phyloP scores from a whole-genome alignment of 2,329 filamentous ascomycete genomes.

The Microascus cirrosus region DNA sequence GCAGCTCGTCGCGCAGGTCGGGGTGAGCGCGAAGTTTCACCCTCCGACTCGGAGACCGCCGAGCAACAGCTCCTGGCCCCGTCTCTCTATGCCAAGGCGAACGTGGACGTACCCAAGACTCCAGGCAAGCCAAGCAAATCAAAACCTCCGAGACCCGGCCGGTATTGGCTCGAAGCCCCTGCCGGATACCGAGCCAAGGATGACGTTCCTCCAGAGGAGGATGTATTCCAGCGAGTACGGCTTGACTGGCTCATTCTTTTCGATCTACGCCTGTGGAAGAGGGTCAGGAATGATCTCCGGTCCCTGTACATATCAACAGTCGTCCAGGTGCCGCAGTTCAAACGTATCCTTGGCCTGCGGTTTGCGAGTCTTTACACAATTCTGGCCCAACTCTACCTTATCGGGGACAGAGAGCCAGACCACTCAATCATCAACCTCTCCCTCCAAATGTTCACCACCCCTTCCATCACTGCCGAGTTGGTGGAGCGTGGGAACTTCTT shows the following conservation, averaged over 20 bases:
- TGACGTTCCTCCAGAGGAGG: conserved; percentile 62
- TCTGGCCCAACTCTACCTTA: conserved; percentile 85
- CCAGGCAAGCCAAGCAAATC: conserved; percentile 43
- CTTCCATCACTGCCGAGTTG: conserved; percentile 91
- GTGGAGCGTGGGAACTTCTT: conserved; percentile 93
- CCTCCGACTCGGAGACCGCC: conserved; percentile 62
- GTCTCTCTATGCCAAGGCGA: conserved; percentile 50
- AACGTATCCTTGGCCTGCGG: conserved; percentile 82
- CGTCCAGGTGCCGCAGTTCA: conserved; percentile 91
- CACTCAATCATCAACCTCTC: conserved; percentile 98
- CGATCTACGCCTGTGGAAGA: conserved; percentile 94
- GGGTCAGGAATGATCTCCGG: conserved; percentile 77
- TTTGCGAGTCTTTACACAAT: conserved; percentile 93
- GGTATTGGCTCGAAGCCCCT: conserved; percentile 81
- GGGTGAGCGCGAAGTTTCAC: conserved; percentile 51
- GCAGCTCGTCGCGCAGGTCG: conserved; percentile 28
- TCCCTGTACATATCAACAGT: conserved; percentile 95
- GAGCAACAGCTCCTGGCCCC: conserved; percentile 56
- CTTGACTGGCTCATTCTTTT: conserved; percentile 93
- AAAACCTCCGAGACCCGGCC: conserved; percentile 44
- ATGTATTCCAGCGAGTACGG: conserved; percentile 79
- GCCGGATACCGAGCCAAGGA: conserved; percentile 52
- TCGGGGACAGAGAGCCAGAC: conserved; percentile 91
- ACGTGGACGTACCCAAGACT: conserved; percentile 71
- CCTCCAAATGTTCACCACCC: conserved; percentile 90